Percentiles rank a stretch among this genome's conserved stretches.
These are phyloP conservation scores for Linnemannia exigua DNA, from an alignment of 192 early-diverging fungal species.

Conservation along the genomic window DNA sequence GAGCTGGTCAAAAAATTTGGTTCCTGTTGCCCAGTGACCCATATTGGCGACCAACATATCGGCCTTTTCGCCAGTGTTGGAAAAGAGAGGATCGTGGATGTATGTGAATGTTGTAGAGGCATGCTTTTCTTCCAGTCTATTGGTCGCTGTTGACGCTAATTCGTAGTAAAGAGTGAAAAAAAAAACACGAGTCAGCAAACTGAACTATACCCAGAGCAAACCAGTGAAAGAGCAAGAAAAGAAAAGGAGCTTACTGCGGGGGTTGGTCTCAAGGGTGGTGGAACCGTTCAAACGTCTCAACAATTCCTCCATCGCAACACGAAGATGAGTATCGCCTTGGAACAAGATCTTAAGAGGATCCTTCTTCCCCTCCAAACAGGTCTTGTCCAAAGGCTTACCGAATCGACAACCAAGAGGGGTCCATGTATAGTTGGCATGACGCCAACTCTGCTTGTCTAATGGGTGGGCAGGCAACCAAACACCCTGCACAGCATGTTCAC, in stretches of 20 bases:
- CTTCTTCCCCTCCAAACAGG: conserved; percentile 21
- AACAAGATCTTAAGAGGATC: conserved; percentile 19
- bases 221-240: not conserved
- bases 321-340: conserved; percentile 40
- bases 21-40: conserved; percentile 45
- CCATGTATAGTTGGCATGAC: conserved; percentile 43
- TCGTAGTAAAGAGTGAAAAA: not conserved
- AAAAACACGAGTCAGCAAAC: not conserved
- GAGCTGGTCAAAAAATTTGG: conserved; percentile 31
- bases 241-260: conserved; percentile 20
- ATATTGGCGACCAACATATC: conserved; percentile 42
- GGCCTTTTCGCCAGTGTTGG: not conserved
- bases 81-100: conserved; percentile 29
- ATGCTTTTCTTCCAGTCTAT: conserved; percentile 9
- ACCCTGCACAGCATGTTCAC: conserved; percentile 24
- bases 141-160: not conserved
- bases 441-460: conserved; percentile 35
- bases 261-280: conserved; percentile 5
- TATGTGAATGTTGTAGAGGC: conserved; percentile 29
- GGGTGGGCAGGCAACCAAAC: conserved; percentile 49
- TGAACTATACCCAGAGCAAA: not conserved
- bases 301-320: conserved; percentile 21
- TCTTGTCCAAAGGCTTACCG: conserved; percentile 19
- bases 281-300: conserved; percentile 21
- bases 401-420: conserved; percentile 37